Conservation (phyloP, 768 basidiomycete species). For the Neoboletus brunneissimus region DNA sequence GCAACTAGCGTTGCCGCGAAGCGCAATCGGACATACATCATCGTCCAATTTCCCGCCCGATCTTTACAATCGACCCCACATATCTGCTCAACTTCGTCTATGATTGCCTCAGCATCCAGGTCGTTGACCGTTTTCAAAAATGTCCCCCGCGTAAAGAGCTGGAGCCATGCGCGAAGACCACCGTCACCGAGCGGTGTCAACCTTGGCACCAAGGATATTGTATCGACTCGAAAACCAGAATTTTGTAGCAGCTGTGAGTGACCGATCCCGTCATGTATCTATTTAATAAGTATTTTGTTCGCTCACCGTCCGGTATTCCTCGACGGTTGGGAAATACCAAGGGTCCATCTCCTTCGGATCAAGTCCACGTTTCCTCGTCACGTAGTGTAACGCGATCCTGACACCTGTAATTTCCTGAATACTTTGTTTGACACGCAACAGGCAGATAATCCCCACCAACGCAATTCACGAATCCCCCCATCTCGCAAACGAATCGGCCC, state of each 20-base stretch:
- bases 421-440: background rate
- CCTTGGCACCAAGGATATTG: conserved; percentile 54
- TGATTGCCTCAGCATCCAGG: conserved; percentile 54
- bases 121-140: conserved; percentile 56
- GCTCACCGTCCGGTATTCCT: conserved; percentile 59
- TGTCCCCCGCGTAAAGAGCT: conserved; percentile 59
- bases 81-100: conserved; percentile 59
- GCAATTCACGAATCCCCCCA: conserved; percentile 75
- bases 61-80: conserved; percentile 57
- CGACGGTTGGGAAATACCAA: conserved; percentile 79
- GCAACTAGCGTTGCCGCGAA: conserved; percentile 49
- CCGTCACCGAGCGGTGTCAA: conserved; percentile 51
- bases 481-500: conserved; percentile 71
- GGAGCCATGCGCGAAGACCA: conserved; percentile 60
- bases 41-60: conserved; percentile 56
- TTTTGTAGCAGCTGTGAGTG: conserved; percentile 48
- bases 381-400: conserved; percentile 53
- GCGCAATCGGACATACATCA: conserved; percentile 73
- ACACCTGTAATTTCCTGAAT: conserved; percentile 46
- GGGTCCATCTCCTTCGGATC: conserved; percentile 66
- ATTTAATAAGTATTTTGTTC: background rate
- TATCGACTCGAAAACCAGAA: conserved; percentile 54
- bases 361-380: conserved; percentile 49
- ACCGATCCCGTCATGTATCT: background rate
- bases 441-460: conserved; percentile 42